Evolutionary conservation across 257 asterid species (phyloP).

Genomic region (Linderniella brevidens): DNA sequence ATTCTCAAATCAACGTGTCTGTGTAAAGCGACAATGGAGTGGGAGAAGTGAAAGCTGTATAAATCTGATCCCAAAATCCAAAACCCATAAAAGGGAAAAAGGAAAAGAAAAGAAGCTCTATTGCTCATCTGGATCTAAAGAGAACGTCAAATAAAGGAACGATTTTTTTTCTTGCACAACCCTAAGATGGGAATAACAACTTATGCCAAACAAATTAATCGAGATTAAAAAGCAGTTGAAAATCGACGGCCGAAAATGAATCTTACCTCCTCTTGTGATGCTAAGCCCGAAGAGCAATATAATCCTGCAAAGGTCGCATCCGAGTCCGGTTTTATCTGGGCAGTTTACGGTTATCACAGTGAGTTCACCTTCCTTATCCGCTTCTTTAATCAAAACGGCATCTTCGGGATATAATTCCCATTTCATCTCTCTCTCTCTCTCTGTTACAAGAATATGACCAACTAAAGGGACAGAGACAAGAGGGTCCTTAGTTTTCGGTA

Average conservation of each 20-base stretch:
- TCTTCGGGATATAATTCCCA: conserved; percentile 58
- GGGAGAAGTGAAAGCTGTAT: no score
- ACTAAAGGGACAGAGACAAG: no score
- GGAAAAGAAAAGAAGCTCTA: no score
- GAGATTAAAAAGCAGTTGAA: background rate
- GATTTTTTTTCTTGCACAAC: no score
- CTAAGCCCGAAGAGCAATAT: conserved; percentile 52
- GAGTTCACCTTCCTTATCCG: conserved; percentile 26
- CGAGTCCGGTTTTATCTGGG: conserved; percentile 76
- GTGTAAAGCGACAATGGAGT: no score
- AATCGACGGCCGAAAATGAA: background rate
- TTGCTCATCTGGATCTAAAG: no score
- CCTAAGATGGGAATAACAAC: no score
- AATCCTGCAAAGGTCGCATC: conserved; percentile 57
- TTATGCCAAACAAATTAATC: background rate
- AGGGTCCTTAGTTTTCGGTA: no score
- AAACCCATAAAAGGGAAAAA: no score
- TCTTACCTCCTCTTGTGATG: conserved; percentile 54
- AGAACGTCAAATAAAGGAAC: no score
- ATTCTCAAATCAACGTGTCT: no score
- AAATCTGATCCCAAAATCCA: no score
- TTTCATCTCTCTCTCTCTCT: conserved; percentile 9
- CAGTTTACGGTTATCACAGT: conserved; percentile 57
- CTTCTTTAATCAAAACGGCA: conserved; percentile 48
- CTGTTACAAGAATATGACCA: background rate